phyloP scores from a whole-genome alignment of 331 rosid genomes.

The Spiraea crenata region DNA sequence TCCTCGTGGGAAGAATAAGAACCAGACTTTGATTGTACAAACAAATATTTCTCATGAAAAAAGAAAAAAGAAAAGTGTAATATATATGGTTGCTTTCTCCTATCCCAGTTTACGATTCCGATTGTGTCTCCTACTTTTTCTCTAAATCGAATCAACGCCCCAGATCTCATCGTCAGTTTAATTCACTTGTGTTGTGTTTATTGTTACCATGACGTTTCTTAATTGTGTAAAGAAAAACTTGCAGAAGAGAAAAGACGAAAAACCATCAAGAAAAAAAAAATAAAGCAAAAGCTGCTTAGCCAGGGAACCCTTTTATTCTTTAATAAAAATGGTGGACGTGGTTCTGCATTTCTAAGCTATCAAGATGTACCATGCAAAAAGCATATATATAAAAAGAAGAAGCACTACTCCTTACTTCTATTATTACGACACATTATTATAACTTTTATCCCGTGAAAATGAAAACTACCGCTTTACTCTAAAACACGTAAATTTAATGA shows the following conservation, averaged over 20 bases:
- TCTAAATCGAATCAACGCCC: slow-evolving; percentile 33
- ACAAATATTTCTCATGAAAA: slow-evolving; percentile 7
- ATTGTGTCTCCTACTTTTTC: slow-evolving; percentile 46
- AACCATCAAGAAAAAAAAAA: slow-evolving; percentile 32
- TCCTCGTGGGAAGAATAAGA: slow-evolving; percentile 33
- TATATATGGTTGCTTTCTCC: slow-evolving; percentile 35
- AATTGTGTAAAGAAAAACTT: neutral
- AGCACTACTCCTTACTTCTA: neutral
- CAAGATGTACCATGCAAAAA: slow-evolving; percentile 51
- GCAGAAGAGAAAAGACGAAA: slow-evolving; percentile 31
- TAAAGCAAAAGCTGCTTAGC: slow-evolving; percentile 70
- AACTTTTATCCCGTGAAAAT: too few species aligned
- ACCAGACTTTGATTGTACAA: slow-evolving; percentile 14
- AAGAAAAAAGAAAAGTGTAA: slow-evolving; percentile 30
- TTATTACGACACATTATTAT: too few species aligned
- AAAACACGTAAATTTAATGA: too few species aligned
- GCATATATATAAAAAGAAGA: slow-evolving; percentile 19
- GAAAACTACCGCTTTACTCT: too few species aligned
- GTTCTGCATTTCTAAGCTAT: slow-evolving; percentile 41
- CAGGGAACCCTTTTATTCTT: slow-evolving; percentile 48
- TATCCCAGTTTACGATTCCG: slow-evolving; percentile 36
- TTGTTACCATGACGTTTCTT: neutral
- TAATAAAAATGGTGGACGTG: slow-evolving; percentile 45
- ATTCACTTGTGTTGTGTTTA: too few species aligned
- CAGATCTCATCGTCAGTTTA: neutral